Evolutionary conservation across 139 green algal genomes (phyloP).

Genomic region (Tetradesmus lagerheimii): DNA sequence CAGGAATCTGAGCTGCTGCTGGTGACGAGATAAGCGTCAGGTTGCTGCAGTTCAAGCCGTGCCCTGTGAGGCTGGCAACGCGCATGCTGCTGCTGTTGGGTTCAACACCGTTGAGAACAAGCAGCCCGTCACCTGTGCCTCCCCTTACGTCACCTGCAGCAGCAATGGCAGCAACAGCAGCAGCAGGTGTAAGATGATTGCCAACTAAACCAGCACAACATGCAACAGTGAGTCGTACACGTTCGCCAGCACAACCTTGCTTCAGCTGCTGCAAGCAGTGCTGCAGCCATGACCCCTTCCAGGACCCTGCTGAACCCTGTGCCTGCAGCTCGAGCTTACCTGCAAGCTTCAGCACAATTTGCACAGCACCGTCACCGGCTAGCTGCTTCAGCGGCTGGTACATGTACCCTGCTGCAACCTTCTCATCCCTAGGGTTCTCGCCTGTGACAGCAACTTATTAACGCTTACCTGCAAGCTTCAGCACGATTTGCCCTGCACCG

Average conservation of each 20-base stretch:
- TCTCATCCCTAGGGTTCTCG: too few species aligned
- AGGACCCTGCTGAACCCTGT: neutral
- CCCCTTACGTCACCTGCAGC: neutral
- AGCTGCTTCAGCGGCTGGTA: too few species aligned
- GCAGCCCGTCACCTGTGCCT: neutral
- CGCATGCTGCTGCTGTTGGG: neutral
- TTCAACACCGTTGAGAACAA: neutral
- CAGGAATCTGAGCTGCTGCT: conserved; percentile 13
- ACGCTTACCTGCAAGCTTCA: neutral
- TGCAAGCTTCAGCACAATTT: too few species aligned
- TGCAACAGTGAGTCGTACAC: too few species aligned
- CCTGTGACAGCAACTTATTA: neutral
- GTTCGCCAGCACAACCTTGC: too few species aligned
- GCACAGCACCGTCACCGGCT: too few species aligned
- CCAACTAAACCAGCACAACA: neutral
- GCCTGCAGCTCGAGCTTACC: too few species aligned
- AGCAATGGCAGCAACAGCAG: neutral
- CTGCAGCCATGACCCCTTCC: too few species aligned
- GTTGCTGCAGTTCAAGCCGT: conserved; percentile 4
- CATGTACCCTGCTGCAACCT: too few species aligned
- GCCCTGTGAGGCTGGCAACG: neutral
- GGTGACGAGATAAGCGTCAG: neutral
- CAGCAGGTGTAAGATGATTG: neutral
- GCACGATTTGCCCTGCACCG: too few species aligned
- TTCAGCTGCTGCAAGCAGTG: too few species aligned